Evolutionary conservation across 2,329 filamentous ascomycete genomes (phyloP).

Genomic region (Curvularia sp.): DNA sequence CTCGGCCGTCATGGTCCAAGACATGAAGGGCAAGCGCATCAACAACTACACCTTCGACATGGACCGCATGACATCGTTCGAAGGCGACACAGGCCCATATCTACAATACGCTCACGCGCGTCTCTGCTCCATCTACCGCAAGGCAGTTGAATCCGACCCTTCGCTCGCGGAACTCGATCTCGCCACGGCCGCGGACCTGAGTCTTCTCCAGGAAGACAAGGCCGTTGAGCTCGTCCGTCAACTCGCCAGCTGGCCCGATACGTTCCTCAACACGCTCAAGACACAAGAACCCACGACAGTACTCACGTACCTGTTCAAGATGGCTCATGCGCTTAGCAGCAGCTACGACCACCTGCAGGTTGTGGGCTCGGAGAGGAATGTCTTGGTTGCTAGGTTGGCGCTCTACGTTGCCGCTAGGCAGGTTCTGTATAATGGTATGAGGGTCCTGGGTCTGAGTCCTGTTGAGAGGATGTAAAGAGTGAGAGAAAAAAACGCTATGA

Average conservation of each 20-base stretch:
- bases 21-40: conserved; percentile 91
- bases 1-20: conserved; percentile 95
- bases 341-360: conserved; percentile 85
- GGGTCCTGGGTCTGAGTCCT: conserved; percentile 76
- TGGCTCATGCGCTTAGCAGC: conserved; percentile 80
- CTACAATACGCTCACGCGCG: conserved; percentile 75
- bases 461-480: conserved; percentile 64
- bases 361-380: conserved; percentile 76
- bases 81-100: conserved; percentile 85
- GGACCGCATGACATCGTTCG: conserved; percentile 81
- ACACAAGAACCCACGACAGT: conserved; percentile 78
- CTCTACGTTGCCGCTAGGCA: conserved; percentile 78
- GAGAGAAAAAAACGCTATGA: background rate
- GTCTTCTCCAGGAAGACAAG: conserved; percentile 73
- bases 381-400: conserved; percentile 70
- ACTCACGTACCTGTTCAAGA: conserved; percentile 80
- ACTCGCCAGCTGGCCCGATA: conserved; percentile 85
- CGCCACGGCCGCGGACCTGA: conserved; percentile 72
- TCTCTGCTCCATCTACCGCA: conserved; percentile 56
- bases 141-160: conserved; percentile 57
- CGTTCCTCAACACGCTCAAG: conserved; percentile 82
- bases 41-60: conserved; percentile 78
- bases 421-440: conserved; percentile 84
- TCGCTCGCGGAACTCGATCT: conserved; percentile 64
- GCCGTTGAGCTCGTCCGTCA: conserved; percentile 76